Conservation (phyloP, 1,139 yeast species). For the Trichomonascaceae sp. region DNA sequence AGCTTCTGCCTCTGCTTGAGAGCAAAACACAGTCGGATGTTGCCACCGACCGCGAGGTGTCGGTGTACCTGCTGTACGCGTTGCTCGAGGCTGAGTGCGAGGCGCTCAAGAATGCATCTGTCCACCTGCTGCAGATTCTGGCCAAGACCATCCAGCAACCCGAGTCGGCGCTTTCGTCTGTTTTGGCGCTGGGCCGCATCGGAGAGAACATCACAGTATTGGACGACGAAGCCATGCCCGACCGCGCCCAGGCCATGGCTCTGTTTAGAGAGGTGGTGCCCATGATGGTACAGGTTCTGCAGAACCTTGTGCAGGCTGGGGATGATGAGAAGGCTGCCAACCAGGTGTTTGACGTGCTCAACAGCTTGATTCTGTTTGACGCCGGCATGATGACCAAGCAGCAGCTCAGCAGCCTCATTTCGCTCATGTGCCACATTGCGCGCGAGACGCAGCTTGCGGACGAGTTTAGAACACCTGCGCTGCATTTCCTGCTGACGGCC, state of each 20-base stretch:
- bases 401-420: conserved; percentile 46
- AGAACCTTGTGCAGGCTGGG: conserved; percentile 47
- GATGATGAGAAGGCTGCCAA: conserved; percentile 64
- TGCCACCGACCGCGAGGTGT: conserved; percentile 64
- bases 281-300: conserved; percentile 67
- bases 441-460: conserved; percentile 56
- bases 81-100: conserved; percentile 59
- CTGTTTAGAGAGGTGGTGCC: conserved; percentile 64
- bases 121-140: conserved; percentile 59
- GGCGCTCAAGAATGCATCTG: conserved; percentile 47
- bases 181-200: conserved; percentile 67
- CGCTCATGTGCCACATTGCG: conserved; percentile 61
- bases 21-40: conserved; percentile 48
- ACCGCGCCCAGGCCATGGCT: conserved; percentile 36
- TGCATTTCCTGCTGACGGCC: conserved; percentile 73
- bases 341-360: conserved; percentile 75
- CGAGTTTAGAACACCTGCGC: conserved; percentile 71
- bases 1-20: conserved; percentile 59
- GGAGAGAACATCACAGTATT: conserved; percentile 39
- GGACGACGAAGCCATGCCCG: conserved; percentile 6
- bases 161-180: conserved; percentile 62
- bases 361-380: conserved; percentile 65
- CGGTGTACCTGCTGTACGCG: conserved; percentile 67
- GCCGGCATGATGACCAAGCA: conserved; percentile 68
- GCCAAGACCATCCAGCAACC: conserved; percentile 52